phyloP scores from a whole-genome alignment of 78 protist species.

The Polysphondylium violaceum region DNA sequence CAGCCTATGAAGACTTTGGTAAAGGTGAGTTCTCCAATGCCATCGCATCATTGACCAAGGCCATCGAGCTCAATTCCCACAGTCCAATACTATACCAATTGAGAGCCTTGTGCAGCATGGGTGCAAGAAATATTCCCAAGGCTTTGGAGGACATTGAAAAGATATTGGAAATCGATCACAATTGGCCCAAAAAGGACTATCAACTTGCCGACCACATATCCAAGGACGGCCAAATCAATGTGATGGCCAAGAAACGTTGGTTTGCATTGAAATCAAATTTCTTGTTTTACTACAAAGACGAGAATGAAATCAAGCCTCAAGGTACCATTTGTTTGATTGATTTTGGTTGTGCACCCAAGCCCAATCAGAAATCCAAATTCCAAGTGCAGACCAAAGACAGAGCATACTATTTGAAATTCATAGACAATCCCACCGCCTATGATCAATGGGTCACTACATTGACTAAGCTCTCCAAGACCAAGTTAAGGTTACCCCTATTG shows the following conservation, averaged over 20 bases:
- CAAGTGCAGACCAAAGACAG: constrained; percentile 48
- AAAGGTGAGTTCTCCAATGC: constrained; percentile 36
- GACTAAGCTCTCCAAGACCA: constrained; percentile 20
- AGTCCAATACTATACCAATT: constrained; percentile 38
- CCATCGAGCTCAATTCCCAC: constrained; percentile 32
- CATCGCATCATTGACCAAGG: constrained; percentile 7
- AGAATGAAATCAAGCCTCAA: constrained; percentile 44
- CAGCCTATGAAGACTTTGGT: constrained; percentile 33
- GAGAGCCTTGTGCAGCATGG: constrained; percentile 31
- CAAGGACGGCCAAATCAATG: constrained; percentile 81
- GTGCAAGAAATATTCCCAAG: constrained; percentile 21
- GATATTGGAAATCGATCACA: constrained; percentile 72
- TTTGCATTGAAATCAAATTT: constrained; percentile 42
- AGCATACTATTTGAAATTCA: constrained; percentile 23
- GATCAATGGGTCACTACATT: constrained; percentile 53
- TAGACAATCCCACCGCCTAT: constrained; percentile 29
- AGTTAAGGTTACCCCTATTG: background rate
- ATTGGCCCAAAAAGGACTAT: constrained; percentile 48
- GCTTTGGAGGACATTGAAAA: constrained; percentile 28
- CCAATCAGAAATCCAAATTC: constrained; percentile 55
- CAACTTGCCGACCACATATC: constrained; percentile 11
- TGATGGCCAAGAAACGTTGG: constrained; percentile 79
- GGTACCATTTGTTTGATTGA: constrained; percentile 53
- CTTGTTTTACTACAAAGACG: constrained; percentile 40
- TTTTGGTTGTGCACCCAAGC: constrained; percentile 72